Percentiles rank a stretch among this genome's conserved stretches.
Conservation (phyloP, 2,329 filamentous ascomycete species). For the Cladosporium sp. region DNA sequence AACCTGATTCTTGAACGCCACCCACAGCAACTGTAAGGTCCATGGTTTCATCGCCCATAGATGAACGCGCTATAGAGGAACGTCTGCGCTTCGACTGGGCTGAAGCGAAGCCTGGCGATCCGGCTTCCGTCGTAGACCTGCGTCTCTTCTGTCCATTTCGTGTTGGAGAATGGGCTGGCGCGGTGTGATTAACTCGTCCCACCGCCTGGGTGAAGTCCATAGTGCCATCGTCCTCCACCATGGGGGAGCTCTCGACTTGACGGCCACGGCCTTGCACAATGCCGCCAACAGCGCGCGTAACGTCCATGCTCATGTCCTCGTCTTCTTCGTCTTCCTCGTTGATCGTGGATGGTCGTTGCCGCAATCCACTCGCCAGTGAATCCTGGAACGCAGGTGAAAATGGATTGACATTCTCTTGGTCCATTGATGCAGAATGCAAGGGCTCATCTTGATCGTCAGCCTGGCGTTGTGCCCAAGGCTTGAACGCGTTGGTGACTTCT, state of each 20-base stretch:
- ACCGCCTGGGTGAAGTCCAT: constrained; percentile 53
- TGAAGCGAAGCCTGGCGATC: constrained; percentile 23
- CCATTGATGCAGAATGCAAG: constrained; percentile 24
- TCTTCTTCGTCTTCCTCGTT: constrained; percentile 34
- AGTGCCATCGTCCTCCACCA: constrained; percentile 38
- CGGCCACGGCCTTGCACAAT: constrained; percentile 54
- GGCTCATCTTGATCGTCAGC: constrained; percentile 25
- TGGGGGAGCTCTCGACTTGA: constrained; percentile 31
- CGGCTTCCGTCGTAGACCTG: constrained; percentile 33
- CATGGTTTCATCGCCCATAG: constrained; percentile 37
- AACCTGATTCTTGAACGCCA: constrained; percentile 23
- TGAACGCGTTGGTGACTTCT: constrained; percentile 67
- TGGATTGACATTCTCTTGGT: constrained; percentile 47
- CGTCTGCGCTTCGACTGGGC: constrained; percentile 31
- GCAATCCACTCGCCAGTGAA: constrained; percentile 18
- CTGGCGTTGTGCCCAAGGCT: constrained; percentile 61
- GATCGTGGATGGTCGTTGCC: constrained; percentile 19
- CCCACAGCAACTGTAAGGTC: constrained; percentile 35
- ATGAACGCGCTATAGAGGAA: constrained; percentile 30
- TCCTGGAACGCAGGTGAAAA: constrained; percentile 41
- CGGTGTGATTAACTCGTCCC: constrained; percentile 41
- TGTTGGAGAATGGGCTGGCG: constrained; percentile 22
- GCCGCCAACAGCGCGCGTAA: constrained; percentile 73
- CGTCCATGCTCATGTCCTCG: constrained; percentile 84
- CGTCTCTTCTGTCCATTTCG: constrained; percentile 38